These are phyloP conservation scores for Tinospora cordifolia DNA, from an alignment of 164 flowering plant genomes.

Conservation along the genomic window DNA sequence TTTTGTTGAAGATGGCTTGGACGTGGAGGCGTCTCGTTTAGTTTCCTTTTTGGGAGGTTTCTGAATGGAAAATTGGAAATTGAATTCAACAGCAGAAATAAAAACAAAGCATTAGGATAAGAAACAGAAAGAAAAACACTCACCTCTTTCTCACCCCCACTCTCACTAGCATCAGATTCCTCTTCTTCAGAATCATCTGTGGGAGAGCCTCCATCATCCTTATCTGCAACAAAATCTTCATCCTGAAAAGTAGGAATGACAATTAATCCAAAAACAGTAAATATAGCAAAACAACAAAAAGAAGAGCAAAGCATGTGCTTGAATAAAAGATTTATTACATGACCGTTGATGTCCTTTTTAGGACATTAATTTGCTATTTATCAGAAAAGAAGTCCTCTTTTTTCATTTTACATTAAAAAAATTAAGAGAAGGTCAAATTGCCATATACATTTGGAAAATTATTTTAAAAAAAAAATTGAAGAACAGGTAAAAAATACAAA, in stretches of 20 bases:
- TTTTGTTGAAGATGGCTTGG: constrained; percentile 49
- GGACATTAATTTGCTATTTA: too few species aligned
- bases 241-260: constrained; percentile 42
- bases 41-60: constrained; percentile 63
- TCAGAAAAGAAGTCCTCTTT: too few species aligned
- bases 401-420: too few species aligned
- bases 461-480: too few species aligned
- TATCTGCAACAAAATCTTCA: constrained; percentile 76
- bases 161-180: constrained; percentile 79
- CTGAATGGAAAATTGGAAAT: constrained; percentile 26
- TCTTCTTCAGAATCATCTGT: constrained; percentile 93
- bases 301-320: too few species aligned
- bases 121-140: background rate
- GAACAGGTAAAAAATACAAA: background rate
- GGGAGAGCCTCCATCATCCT: constrained; percentile 95
- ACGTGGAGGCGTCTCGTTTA: constrained; percentile 46
- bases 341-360: too few species aligned
- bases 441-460: too few species aligned
- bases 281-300: background rate
- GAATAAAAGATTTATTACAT: too few species aligned
- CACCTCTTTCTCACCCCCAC: constrained; percentile 66
- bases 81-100: background rate
- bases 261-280: background rate
- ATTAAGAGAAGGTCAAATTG: too few species aligned
- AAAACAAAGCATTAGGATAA: background rate